Percentiles rank a stretch among this genome's conserved stretches.
These are phyloP conservation scores for Pyrenochaeta sp. DNA, from an alignment of 2,329 filamentous ascomycete species.

Conservation along the genomic window DNA sequence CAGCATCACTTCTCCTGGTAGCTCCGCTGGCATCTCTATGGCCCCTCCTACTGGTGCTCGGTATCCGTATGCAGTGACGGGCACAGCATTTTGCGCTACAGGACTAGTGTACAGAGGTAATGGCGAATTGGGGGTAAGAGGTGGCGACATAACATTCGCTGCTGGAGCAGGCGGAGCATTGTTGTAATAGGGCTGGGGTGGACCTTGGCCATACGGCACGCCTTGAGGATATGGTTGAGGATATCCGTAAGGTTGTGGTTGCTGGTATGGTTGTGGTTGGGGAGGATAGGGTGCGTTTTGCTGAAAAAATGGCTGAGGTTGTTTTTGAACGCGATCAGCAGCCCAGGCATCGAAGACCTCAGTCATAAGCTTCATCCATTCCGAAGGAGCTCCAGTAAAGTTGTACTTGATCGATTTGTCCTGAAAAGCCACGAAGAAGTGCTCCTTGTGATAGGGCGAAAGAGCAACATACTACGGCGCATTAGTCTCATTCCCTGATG, in stretches of 20 bases:
- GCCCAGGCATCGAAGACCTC: constrained; percentile 42
- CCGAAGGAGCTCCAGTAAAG: constrained; percentile 37
- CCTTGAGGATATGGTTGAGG: constrained; percentile 3
- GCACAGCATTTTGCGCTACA: constrained; percentile 10
- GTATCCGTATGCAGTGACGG: constrained; percentile 13
- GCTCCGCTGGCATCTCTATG: constrained; percentile 25
- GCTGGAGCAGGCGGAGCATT: constrained; percentile 3
- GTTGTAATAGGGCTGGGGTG: constrained; percentile 10
- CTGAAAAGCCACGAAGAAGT: constrained; percentile 43
- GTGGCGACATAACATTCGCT: constrained; percentile 16
- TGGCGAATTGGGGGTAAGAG: constrained; percentile 20
- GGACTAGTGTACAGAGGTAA: constrained; percentile 16
- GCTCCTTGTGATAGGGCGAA: constrained; percentile 41
- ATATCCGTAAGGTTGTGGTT: constrained; percentile 4
- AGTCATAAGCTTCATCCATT: constrained; percentile 45
- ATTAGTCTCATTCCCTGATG: background rate
- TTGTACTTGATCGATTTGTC: constrained; percentile 44
- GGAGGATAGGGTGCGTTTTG: constrained; percentile 7
- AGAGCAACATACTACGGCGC: constrained; percentile 41
- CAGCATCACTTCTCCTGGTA: constrained; percentile 20
- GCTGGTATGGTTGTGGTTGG: constrained; percentile 8
- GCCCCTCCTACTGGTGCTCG: constrained; percentile 16
- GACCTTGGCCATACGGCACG: too few relatives aligned
- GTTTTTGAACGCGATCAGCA: constrained; percentile 28
- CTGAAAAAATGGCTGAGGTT: constrained; percentile 16